Base-by-base conservation (phyloP, 163 green algal species). In the Prototheca wickerhamii region DNA sequence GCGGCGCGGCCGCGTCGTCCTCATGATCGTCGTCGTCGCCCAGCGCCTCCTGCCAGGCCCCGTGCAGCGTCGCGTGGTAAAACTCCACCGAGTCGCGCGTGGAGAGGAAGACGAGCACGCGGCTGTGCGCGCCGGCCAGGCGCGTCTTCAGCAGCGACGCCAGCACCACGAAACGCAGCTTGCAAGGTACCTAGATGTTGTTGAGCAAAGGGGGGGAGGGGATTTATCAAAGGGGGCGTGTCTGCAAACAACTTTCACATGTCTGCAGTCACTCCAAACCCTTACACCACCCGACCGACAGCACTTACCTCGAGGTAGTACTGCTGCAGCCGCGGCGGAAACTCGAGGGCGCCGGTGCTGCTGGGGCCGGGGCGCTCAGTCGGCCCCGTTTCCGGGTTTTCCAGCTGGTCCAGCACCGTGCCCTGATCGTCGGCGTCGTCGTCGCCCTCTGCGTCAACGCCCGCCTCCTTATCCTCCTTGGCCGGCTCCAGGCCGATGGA, bases 81-180 rank as follows among this genome's bases (percentile, higher is more conserved):
- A 91, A 95, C 57, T 98, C 92, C 25, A 96, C 91, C 4, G 75
- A 75, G 52, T 92, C 89, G 58, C 91, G 96, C 58, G 71, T 91
- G 15, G 87, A 94, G 49, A 97, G 67, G 68, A 98, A 98, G 2
- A 97, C 86, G 20, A 98, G 87, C 21, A 87, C 51, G 68, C 49
- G 56, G 59, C 49, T 31, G 55, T 46, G 31, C 17, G 55, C n/a
- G 31, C 49, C 56, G 18, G 31, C 23, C 61, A 73, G 26, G 20
- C 65, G 62, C 4, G 64, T 61, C 0, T 75, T 65, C 55, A 94
- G 77, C 60, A 88, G 32, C 8, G 72, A 84, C 7, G 74, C 68
- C 61, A 96, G 81, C 32, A 74, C 80, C 28, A 85, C 69, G 25
- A 96, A 75, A 8, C 90, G 77, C 67, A 89, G 66, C 67, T 89